Base-by-base conservation (phyloP, 371 early-diverging fungal genomes). In the Capillidium heterosporum region DNA sequence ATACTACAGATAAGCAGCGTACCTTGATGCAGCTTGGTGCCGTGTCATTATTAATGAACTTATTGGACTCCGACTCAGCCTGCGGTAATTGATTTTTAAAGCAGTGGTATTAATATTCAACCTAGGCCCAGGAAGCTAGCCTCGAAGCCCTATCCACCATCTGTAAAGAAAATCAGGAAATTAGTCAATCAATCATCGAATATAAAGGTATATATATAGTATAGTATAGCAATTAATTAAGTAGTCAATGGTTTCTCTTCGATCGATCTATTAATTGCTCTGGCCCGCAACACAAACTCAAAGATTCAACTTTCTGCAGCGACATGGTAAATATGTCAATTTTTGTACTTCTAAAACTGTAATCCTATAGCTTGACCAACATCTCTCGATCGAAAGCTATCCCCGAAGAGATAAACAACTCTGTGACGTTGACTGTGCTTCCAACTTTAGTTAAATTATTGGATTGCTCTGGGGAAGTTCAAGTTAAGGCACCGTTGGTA, bases 381-480 rank as follows among this genome's bases (percentile, higher is more conserved):
- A 50, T 89, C 11, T 75, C 75, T 63, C 74, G 84, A 32, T 73
- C 78, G 0, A 73, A 75, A 3, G 72, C 74, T 3, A 71, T 85
- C 43, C 57, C 65, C 0, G 80, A 83, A 32, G 70, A 71, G 17
- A 68, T 71, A n/a, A 68, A 67, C 48, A 78, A 82, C 19, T 71
- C 82, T 28, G 63, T 66, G 10, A 64, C 75, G 2, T 63, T 63
- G 1, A 67, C 71, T 32, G 78, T 87, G 4, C 62, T 88, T 3
- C 86, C 89, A n/a, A 76, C 78, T 1, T 68, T 91, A 39, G 84
- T 89, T 41, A 81, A 80, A 47, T 65, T 89, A 57, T 72, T 89
- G 35, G 84, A 87, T 5, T 81, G 85, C 5, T 65, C 78, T 35
- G 75, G 89, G 0, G 67, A 87, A 41, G 69, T 68, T 68, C 59